Evolutionary conservation across 2,329 filamentous ascomycete species (phyloP).

Genomic region (Rutstroemia sp.): DNA sequence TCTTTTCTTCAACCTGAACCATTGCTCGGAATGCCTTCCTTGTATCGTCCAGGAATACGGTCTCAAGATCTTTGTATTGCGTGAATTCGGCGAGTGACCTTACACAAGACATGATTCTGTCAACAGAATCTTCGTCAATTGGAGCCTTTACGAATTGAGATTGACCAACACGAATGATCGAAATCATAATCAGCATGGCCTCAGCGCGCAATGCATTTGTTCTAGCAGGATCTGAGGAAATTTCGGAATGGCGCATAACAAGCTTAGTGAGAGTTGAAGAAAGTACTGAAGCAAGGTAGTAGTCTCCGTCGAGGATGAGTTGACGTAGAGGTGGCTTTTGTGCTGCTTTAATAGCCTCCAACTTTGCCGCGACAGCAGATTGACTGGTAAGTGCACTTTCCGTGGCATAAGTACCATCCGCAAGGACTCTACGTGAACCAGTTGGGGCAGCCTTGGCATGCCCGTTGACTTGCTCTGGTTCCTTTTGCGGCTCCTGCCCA

Average conservation of each 20-base stretch:
- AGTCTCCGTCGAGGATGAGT: constrained; percentile 93
- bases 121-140: constrained; percentile 97
- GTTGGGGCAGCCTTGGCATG: constrained; percentile 72
- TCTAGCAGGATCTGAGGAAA: constrained; percentile 75
- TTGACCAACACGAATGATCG: constrained; percentile 93
- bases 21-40: constrained; percentile 93
- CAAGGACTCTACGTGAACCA: constrained; percentile 83
- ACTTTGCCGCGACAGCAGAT: constrained; percentile 78
- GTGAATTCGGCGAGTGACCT: constrained; percentile 85
- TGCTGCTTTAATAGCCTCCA: constrained; percentile 94
- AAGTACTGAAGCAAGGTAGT: constrained; percentile 91
- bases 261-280: constrained; percentile 94
- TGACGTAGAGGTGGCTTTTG: constrained; percentile 93
- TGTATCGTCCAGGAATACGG: constrained; percentile 89
- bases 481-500: constrained; percentile 54
- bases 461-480: constrained; percentile 66
- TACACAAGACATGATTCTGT: constrained; percentile 96
- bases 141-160: constrained; percentile 98
- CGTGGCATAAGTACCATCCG: constrained; percentile 95
- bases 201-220: constrained; percentile 93
- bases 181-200: constrained; percentile 99
- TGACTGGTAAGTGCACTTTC: constrained; percentile 93
- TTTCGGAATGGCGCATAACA: constrained; percentile 94
- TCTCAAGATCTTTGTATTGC: constrained; percentile 83
- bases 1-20: constrained; percentile 97